Evolutionary conservation across 1,139 yeast species (phyloP).

Genomic region (Suhomyces taliae): DNA sequence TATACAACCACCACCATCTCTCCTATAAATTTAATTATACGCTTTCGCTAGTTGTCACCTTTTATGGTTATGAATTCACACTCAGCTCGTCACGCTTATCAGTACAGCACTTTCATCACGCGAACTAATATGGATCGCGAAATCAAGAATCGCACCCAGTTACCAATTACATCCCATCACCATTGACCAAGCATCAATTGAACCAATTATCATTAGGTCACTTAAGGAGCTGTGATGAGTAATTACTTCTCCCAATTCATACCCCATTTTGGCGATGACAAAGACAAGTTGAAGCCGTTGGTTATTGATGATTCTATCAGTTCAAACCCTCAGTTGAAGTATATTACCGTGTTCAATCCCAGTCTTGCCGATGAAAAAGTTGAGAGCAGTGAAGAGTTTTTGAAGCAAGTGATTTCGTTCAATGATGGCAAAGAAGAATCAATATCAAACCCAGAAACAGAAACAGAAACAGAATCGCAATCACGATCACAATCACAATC

Average conservation of each 20-base stretch:
- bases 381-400: conserved; percentile 30
- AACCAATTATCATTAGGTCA: neutral
- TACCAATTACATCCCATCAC: too few relatives aligned
- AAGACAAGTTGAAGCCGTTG: conserved; percentile 1
- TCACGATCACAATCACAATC: too few relatives aligned
- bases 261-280: conserved; percentile 11
- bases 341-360: conserved; percentile 15
- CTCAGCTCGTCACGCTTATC: too few relatives aligned
- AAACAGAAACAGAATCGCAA: neutral
- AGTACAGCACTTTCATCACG: neutral
- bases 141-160: neutral
- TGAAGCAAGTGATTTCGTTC: conserved; percentile 33
- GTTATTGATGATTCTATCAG: neutral
- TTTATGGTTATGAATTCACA: too few relatives aligned
- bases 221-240: conserved; percentile 8
- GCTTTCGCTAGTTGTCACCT: too few relatives aligned
- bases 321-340: conserved; percentile 11
- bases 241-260: conserved; percentile 18
- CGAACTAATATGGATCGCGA: neutral
- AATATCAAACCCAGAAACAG: conserved; percentile 5
- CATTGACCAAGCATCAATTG: too few relatives aligned
- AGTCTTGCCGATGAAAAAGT: conserved; percentile 11
- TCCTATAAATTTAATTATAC: too few relatives aligned
- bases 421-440: conserved; percentile 16
- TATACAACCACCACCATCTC: too few relatives aligned